A percentile compares a stretch with the other conserved stretches of the same genome.
Evolutionary conservation across 371 early-diverging fungal genomes (phyloP).

Genomic region (Mycotypha africana): DNA sequence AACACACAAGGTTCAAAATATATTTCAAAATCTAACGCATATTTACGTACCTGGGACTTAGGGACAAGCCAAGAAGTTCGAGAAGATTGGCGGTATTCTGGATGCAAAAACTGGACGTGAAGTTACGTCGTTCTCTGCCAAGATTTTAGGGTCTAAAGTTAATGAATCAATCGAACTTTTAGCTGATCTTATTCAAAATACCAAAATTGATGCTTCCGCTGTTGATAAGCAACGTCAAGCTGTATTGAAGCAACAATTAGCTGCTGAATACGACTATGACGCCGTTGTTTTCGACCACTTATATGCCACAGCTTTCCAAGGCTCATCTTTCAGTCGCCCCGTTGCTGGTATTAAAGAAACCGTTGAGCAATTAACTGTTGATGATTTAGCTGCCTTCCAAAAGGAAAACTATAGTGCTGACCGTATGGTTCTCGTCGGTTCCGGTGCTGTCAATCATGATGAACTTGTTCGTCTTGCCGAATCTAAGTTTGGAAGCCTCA

Average conservation of each 20-base stretch:
- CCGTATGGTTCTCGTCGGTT: conserved; percentile 89
- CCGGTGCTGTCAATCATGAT: conserved; percentile 92
- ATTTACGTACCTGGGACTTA: too few relatives aligned
- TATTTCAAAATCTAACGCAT: too few relatives aligned
- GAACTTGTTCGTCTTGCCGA: conserved; percentile 87
- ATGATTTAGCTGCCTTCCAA: conserved; percentile 80
- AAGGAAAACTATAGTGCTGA: conserved; percentile 84
- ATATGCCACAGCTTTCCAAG: conserved; percentile 93
- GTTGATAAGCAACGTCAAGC: conserved; percentile 83
- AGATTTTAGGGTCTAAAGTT: conserved; percentile 77
- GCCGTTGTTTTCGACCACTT: conserved; percentile 87
- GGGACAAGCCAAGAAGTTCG: conserved; percentile 62
- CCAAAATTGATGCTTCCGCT: conserved; percentile 83
- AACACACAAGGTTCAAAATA: too few relatives aligned
- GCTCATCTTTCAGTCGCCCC: conserved; percentile 80
- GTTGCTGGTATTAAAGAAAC: conserved; percentile 85
- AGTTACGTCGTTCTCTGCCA: conserved; percentile 92
- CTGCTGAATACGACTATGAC: conserved; percentile 85
- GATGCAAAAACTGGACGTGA: conserved; percentile 96
- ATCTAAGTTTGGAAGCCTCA: conserved; percentile 69
- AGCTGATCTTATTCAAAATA: conserved; percentile 86
- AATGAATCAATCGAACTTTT: conserved; percentile 80
- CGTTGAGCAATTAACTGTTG: conserved; percentile 74
- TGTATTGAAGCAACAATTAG: conserved; percentile 86
- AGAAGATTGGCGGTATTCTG: conserved; percentile 92